Evolutionary conservation across 768 basidiomycete species (phyloP), one percentile per base, ranked within the genome.

Genomic region (Kockovaella imperatae): DNA sequence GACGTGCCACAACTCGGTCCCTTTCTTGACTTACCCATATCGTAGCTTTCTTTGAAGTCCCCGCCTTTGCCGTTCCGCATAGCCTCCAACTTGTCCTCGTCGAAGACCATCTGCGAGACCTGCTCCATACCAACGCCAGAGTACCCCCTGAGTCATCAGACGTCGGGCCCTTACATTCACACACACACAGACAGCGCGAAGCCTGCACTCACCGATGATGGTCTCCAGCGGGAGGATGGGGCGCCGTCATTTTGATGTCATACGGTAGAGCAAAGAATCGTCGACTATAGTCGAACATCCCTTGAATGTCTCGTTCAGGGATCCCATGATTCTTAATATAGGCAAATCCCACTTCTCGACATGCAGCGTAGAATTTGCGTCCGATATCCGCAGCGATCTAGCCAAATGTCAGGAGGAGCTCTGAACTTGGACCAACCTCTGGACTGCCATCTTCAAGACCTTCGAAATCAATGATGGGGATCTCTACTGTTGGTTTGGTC

Each of bases 271-370:
- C 52, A 36, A 62, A 66, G 50, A 59, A 60, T 29, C 32, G 45
- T 17, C 45, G 50, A 49, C 50, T 50, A 36, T 42, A 49, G 4
- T 23, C 58, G 39, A 66, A 66, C 48, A 56, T 55, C 15, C 50
- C 52, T 13, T 57, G 55, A 26, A 66, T 44, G 17, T 18, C 7
- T 2, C 50, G 39, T 32, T 62, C 49, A 7, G 58, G 48, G 11
- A 62, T 47, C 1, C 57, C 47, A 29, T 50, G 45, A 17, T 53
- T 52, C n/a, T 50, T 53, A 18, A 62, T 24, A 42, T 66, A 66
- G 15, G 53, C 56, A 42, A 66, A 66, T 0, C 64, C 64, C 20
- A 60, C 60, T 35, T 62, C 60, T 20, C 53, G 44, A 42, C 58
- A 62, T 2, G 64, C 64, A 4, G 44, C 29, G 41, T 57, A 60